Evolutionary conservation across 208 protist species (phyloP).

Genomic region (Leishmania martiniquensis): DNA sequence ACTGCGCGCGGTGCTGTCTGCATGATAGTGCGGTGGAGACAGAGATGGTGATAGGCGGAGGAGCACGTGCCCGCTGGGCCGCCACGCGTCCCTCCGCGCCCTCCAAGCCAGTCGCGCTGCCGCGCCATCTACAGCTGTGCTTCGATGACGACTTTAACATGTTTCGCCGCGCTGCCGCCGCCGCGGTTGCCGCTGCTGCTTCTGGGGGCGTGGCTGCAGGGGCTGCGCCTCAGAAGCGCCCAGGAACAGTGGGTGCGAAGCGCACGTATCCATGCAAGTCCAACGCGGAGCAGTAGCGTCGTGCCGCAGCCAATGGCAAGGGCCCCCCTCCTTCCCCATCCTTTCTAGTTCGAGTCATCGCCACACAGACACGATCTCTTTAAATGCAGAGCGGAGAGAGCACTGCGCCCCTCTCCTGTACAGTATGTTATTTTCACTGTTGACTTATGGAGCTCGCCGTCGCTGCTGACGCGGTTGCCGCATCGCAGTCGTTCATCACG

Average conservation of each 20-base stretch:
- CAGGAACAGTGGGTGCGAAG: not conserved
- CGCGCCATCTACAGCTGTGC: not conserved
- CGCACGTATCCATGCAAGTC: not conserved
- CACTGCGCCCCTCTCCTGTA: not conserved
- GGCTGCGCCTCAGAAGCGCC: not conserved
- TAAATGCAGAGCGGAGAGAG: not conserved
- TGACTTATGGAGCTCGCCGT: too few species aligned
- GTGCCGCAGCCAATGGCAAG: not conserved
- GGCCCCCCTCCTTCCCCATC: not conserved
- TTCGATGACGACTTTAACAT: not conserved
- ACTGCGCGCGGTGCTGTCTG: not conserved
- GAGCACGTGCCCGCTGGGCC: not conserved
- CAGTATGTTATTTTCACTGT: too few species aligned
- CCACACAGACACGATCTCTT: not conserved
- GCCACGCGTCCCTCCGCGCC: not conserved
- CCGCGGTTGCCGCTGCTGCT: not conserved
- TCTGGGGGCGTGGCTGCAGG: not conserved
- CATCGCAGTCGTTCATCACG: too few species aligned
- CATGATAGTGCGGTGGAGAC: constrained; percentile 1
- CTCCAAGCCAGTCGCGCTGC: not conserved
- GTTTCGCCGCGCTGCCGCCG: not conserved
- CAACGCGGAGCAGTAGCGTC: not conserved
- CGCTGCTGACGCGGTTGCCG: too few species aligned
- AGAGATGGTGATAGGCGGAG: not conserved
- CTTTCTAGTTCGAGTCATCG: not conserved